phyloP scores from a whole-genome alignment of 2,329 filamentous ascomycete species.

The Arthroderma sp. region DNA sequence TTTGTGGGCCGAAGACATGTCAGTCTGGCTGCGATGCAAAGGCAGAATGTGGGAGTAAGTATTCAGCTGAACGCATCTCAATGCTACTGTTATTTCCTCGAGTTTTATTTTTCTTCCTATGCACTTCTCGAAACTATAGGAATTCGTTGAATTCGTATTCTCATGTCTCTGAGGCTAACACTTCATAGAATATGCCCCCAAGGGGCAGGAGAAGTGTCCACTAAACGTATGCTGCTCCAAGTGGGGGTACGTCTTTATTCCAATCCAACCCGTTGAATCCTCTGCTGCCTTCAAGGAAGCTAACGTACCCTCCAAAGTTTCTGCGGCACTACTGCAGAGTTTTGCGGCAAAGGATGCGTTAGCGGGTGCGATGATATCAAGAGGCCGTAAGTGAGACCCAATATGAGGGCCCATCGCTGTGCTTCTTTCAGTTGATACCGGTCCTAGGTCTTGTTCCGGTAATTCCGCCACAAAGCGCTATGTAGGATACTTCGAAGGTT shows the following conservation, averaged over 20 bases:
- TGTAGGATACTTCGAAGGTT: slow-evolving; percentile 30
- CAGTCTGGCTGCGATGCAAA: slow-evolving; percentile 18
- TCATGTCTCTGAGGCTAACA: background rate
- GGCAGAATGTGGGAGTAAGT: slow-evolving; percentile 24
- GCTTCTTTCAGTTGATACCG: background rate
- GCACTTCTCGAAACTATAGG: background rate
- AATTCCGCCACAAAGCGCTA: slow-evolving; percentile 9
- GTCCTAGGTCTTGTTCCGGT: slow-evolving; percentile 5
- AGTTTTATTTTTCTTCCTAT: background rate
- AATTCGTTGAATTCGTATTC: too few relatives aligned
- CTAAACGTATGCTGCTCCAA: slow-evolving; percentile 30
- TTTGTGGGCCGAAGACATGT: background rate
- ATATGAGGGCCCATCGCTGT: background rate
- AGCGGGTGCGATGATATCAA: slow-evolving; percentile 4
- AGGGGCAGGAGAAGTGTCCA: slow-evolving; percentile 19
- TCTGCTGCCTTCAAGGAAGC: background rate
- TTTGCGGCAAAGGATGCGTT: slow-evolving; percentile 3
- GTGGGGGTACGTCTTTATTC: slow-evolving; percentile 16
- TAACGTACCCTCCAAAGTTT: slow-evolving; percentile 6
- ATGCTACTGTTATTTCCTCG: background rate
- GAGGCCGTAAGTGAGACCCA: slow-evolving; percentile 2
- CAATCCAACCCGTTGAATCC: background rate
- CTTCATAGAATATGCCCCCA: background rate
- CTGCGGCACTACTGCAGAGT: slow-evolving; percentile 4
- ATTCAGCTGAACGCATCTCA: background rate